Evolutionary conservation across 2,329 filamentous ascomycete species (phyloP).

Genomic region (Sarocladium oryzae): DNA sequence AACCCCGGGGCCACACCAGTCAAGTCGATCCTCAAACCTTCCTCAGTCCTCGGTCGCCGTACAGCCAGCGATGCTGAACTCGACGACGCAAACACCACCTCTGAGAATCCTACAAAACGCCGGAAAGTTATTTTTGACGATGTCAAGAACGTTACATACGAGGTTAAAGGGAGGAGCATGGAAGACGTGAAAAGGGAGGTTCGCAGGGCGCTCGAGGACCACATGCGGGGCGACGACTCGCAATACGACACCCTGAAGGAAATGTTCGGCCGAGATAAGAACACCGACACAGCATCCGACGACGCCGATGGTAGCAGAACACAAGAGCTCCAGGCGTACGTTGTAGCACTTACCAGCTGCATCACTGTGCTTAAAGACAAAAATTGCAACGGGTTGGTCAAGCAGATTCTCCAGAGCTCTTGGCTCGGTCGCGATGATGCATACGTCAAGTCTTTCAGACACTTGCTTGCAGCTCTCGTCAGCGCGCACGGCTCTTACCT

Average conservation of each 20-base stretch:
- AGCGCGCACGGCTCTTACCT: slow-evolving; percentile 80
- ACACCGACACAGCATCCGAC: slow-evolving; percentile 22
- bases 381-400: slow-evolving; percentile 52
- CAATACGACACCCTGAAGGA: slow-evolving; percentile 57
- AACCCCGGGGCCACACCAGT: slow-evolving; percentile 34
- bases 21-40: slow-evolving; percentile 47
- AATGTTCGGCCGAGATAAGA: slow-evolving; percentile 45
- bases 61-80: slow-evolving; percentile 37
- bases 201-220: slow-evolving; percentile 48
- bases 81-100: slow-evolving; percentile 30
- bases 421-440: slow-evolving; percentile 60
- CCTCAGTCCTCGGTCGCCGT: slow-evolving; percentile 37
- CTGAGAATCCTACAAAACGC: slow-evolving; percentile 43
- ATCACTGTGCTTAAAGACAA: slow-evolving; percentile 53
- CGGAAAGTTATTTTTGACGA: slow-evolving; percentile 55
- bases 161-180: slow-evolving; percentile 45
- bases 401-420: slow-evolving; percentile 51
- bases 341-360: slow-evolving; percentile 56
- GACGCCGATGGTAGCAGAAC: slow-evolving; percentile 44
- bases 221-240: slow-evolving; percentile 50
- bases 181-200: slow-evolving; percentile 51
- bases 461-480: slow-evolving; percentile 65
- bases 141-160: slow-evolving; percentile 49
- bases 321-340: slow-evolving; percentile 52
- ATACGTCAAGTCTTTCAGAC: slow-evolving; percentile 61